phyloP scores from a whole-genome alignment of 78 protist species.

The Tieghemostelium lacteum region DNA sequence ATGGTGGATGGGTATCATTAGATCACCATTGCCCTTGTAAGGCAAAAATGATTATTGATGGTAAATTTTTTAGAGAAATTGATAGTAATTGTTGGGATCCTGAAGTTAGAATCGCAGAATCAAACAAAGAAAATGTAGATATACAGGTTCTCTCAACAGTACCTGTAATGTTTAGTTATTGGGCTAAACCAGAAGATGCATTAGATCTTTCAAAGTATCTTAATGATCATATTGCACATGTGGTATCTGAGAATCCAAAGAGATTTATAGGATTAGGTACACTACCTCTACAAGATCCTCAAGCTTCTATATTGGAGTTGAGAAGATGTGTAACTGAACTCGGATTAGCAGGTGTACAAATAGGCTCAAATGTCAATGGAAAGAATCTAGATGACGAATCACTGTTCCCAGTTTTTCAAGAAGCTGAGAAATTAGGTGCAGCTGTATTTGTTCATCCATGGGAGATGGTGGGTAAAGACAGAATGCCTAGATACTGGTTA shows the following conservation, averaged over 20 bases:
- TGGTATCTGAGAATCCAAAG: conserved; percentile 83
- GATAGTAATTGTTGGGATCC: conserved; percentile 88
- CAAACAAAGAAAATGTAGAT: conserved; percentile 74
- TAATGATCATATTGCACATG: conserved; percentile 94
- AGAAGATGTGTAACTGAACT: conserved; percentile 66
- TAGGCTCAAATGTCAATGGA: conserved; percentile 91
- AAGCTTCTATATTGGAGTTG: conserved; percentile 88
- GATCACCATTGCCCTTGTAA: conserved; percentile 79
- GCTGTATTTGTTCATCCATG: conserved; percentile 96
- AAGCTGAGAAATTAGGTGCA: conserved; percentile 84
- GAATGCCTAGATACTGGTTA: conserved; percentile 78
- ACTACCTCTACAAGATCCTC: conserved; percentile 94
- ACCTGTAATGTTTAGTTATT: conserved; percentile 90
- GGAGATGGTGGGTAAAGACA: conserved; percentile 88
- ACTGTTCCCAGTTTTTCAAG: conserved; percentile 89
- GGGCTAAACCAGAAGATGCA: conserved; percentile 93
- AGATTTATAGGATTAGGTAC: conserved; percentile 95
- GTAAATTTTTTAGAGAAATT: conserved; percentile 88
- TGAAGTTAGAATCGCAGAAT: conserved; percentile 85
- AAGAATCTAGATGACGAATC: conserved; percentile 88
- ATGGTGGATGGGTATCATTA: conserved; percentile 89
- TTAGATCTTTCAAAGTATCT: conserved; percentile 85
- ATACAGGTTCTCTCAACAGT: conserved; percentile 94
- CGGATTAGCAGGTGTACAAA: conserved; percentile 80
- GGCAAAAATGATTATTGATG: conserved; percentile 86